Evolutionary conservation across 2,329 filamentous ascomycete genomes (phyloP), one percentile per base, ranked within the genome.

Genomic region (Ophiostoma novo-ulmi): DNA sequence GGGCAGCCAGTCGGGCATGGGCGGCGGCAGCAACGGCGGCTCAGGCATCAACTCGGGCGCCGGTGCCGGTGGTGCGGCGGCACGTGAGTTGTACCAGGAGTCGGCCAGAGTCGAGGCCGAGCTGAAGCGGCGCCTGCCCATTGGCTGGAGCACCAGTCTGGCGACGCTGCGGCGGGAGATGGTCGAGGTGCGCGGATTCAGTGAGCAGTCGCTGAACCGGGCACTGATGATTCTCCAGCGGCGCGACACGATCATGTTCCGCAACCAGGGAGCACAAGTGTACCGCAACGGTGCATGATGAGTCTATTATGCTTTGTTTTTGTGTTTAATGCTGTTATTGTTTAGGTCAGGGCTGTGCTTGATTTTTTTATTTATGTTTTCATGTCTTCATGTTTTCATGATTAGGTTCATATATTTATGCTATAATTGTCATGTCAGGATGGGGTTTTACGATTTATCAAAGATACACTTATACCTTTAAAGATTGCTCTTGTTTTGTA

Each of bases 131-230:
- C 86, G 94, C 36, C 82, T 99, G 75, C 94, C 95, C 0, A 95
- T 99, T 75, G 95, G 95, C 26, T 99, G 94, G 92, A 95, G 91
- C 77, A 97, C 94, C 1, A 97, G 91, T 77, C 80, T 98, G 71
- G 91, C 92, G 0, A 97, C 92, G 1, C 81, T 99, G 74, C 88
- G 91, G 73, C 87, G 92, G 65, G 95, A 99, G 79, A 94, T 99
- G 84, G 93, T 97, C 5, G 93, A 97, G 76, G 90, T 91, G 17
- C 93, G 94, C 79, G 93, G 93, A 0, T 98, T 94, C 80, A 93
- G 88, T 73, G 95, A 98, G 80, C 90, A 93, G 78, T 89, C 89
- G 20, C 84, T 99, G 39, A 94, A 94, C 74, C 84, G 94, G 75
- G 92, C 94, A 0, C 79, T 99, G 75, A 89, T 94, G 82, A 87